phyloP scores from a whole-genome alignment of 441 rosid genomes.

The California macrophylla region DNA sequence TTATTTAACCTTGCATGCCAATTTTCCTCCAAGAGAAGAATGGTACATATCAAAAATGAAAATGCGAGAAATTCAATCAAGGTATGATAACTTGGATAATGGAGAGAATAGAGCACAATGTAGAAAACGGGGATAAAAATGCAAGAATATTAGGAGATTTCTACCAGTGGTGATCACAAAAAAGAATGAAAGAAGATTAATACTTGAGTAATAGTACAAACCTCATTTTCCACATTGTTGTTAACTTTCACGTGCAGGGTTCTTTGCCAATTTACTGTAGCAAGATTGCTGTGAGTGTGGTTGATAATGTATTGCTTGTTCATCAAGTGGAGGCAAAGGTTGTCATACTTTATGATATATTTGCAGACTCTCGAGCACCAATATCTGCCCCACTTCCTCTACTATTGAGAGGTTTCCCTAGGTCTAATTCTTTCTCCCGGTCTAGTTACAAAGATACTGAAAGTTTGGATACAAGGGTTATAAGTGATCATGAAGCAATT shows the following conservation, averaged over 20 bases:
- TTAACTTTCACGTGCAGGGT: slow-evolving; percentile 45
- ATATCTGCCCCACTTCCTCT: slow-evolving; percentile 96
- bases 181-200: not conserved
- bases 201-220: not conserved
- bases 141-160: slow-evolving; percentile 2
- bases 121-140: not conserved
- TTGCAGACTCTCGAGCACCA: slow-evolving; percentile 85
- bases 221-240: slow-evolving; percentile 6
- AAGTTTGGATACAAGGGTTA: slow-evolving; percentile 35
- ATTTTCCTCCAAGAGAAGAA: not conserved
- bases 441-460: slow-evolving; percentile 41
- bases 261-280: slow-evolving; percentile 88
- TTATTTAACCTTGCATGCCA: not conserved
- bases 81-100: not conserved
- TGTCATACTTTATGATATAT: slow-evolving; percentile 79
- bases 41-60: not conserved
- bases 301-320: slow-evolving; percentile 82
- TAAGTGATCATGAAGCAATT: slow-evolving; percentile 42
- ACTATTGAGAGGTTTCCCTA: slow-evolving; percentile 58
- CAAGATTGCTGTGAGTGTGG: slow-evolving; percentile 76
- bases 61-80: not conserved
- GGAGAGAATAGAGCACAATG: not conserved
- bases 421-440: slow-evolving; percentile 41
- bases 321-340: slow-evolving; percentile 98
- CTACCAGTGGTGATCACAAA: not conserved